Evolutionary conservation across 352 stramenopile genomes (phyloP), one percentile per base, ranked within the genome.

Genomic region (Pelagophyceae sp.): DNA sequence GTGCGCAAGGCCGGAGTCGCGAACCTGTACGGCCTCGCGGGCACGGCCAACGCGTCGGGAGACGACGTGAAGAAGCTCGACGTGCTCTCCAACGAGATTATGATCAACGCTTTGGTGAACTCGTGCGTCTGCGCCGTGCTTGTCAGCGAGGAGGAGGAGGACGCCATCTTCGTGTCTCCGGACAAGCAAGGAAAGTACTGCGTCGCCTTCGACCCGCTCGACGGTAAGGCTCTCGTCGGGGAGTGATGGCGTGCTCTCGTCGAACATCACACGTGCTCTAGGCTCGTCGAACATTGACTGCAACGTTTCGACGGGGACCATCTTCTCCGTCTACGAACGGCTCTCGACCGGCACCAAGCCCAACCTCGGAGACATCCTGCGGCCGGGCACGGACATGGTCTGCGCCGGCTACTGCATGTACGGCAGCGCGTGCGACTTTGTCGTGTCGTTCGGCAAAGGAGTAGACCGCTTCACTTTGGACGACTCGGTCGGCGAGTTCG

Each of bases 61-160:
- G 96, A 99, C 82, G 92, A 97, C 78, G 93, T 98, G 64, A 99
- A 99, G 89, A 99, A 99, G 85, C 91, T 99, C 38, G 95, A 99
- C 85, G 85, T 99, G 61, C 88, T 99, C 77, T 90, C 94, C n/a
- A 98, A 99, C 83, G 96, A 99, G 63, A 98, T 99, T 86, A 92
- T 96, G 85, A 94, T 98, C 83, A 98, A 98, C 84, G 91, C 93
- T 65, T 89, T 98, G 79, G 82, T 92, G 83, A 95, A 97, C 80
- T 98, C 93, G 65, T 96, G 93, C 82, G 96, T 97, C 79, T 98
- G 96, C 84, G 89, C 91, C 78, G 91, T 99, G 51, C 95, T 98
- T 82, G 95, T 99, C 38, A 98, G 92, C 33, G 95, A 99, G 83
- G 96, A 99, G 83, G 95, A 98, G 75, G 95, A 97, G 82, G 93